Conservation (phyloP, 2,329 filamentous ascomycete species). For the Pestalotiopsis sp. region DNA sequence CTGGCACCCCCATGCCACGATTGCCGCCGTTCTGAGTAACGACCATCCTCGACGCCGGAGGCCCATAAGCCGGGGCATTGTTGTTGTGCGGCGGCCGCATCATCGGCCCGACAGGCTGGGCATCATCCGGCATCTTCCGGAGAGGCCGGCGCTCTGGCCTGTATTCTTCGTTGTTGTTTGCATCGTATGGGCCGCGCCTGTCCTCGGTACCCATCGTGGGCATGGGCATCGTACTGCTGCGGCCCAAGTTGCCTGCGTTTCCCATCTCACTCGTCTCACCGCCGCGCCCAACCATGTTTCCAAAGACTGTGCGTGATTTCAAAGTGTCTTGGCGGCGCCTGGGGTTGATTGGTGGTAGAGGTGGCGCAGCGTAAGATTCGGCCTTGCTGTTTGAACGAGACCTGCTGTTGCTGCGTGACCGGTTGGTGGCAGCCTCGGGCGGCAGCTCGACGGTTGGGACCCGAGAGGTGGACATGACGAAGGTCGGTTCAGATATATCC, state of each 20-base stretch:
- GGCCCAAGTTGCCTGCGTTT: slow-evolving; percentile 31
- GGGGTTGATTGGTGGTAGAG: slow-evolving; percentile 62
- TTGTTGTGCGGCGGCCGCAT: slow-evolving; percentile 17
- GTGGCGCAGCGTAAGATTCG: slow-evolving; percentile 42
- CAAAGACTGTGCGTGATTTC: slow-evolving; percentile 42
- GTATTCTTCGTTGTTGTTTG: slow-evolving; percentile 45
- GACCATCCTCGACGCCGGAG: slow-evolving; percentile 37
- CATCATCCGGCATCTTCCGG: slow-evolving; percentile 47
- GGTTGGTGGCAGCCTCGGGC: slow-evolving; percentile 29
- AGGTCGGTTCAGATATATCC: slow-evolving; percentile 55
- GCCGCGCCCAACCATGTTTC: slow-evolving; percentile 36
- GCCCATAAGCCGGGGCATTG: slow-evolving; percentile 30
- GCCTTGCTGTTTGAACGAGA: slow-evolving; percentile 40
- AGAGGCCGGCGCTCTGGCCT: slow-evolving; percentile 40
- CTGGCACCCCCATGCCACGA: slow-evolving; percentile 34
- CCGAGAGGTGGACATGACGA: slow-evolving; percentile 48
- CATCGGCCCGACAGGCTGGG: slow-evolving; percentile 19
- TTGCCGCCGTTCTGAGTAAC: slow-evolving; percentile 30
- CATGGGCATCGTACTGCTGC: slow-evolving; percentile 5
- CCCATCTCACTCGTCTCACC: slow-evolving; percentile 33
- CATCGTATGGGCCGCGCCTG: slow-evolving; percentile 27
- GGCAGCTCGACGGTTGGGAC: slow-evolving; percentile 45
- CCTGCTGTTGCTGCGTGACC: slow-evolving; percentile 41
- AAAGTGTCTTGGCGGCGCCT: slow-evolving; percentile 45
- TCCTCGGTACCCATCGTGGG: slow-evolving; percentile 21